Conservation (phyloP, 306 rosid species). For the Urtica urens region DNA sequence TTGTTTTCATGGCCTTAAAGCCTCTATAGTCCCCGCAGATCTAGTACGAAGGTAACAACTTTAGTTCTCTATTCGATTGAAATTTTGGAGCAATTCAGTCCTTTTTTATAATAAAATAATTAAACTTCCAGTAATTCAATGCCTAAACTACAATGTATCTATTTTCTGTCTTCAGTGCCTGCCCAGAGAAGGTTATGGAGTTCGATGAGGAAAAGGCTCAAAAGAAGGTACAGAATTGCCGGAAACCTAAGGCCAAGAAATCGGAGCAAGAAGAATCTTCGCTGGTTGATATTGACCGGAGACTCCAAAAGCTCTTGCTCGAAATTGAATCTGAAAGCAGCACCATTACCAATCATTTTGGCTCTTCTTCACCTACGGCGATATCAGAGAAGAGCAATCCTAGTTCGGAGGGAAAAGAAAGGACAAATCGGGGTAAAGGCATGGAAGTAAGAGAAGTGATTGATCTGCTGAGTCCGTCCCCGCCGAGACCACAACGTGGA, state of each 20-base stretch:
- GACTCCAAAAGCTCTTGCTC: conserved; percentile 41
- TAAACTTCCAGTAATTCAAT: no score
- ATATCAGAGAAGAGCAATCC: not conserved
- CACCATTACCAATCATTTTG: conserved; percentile 4
- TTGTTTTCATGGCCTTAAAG: conserved; percentile 42
- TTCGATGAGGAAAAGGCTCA: conserved; percentile 39
- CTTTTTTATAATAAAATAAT: no score
- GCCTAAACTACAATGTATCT: no score
- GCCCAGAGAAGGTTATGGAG: conserved; percentile 66
- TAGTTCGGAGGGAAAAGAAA: conserved; percentile 8
- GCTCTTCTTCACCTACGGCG: conserved; percentile 6
- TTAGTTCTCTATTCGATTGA: no score
- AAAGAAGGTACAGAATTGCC: conserved; percentile 37
- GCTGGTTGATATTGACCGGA: conserved; percentile 45
- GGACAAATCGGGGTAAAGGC: conserved; percentile 14
- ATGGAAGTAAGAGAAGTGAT: conserved; percentile 56
- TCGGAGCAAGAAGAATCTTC: conserved; percentile 24
- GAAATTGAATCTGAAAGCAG: conserved; percentile 33
- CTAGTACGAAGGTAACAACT: conserved; percentile 48
- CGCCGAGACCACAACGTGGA: conserved; percentile 19
- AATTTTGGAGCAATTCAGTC: no score
- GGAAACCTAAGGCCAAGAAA: conserved; percentile 43
- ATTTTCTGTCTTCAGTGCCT: conserved; percentile 64
- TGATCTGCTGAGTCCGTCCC: conserved; percentile 64
- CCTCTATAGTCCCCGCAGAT: conserved; percentile 51